Conservation (phyloP, 2,329 filamentous ascomycete species). For the Ophiostoma ulmi region DNA sequence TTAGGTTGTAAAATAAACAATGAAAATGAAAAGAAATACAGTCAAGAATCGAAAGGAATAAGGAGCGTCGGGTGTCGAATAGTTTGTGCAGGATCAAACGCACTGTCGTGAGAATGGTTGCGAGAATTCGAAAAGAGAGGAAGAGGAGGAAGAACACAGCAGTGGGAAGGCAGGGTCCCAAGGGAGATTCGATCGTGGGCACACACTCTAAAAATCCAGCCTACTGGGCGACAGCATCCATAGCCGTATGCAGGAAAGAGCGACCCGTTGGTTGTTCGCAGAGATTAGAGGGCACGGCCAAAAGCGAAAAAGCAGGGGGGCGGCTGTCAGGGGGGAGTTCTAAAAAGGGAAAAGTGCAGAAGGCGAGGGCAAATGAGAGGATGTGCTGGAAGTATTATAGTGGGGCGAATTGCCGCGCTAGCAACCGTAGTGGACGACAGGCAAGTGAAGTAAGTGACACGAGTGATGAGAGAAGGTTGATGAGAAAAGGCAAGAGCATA, state of each 20-base stretch:
- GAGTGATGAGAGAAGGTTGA: not conserved
- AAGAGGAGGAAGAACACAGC: not conserved
- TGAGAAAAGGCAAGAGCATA: not conserved
- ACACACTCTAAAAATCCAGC: constrained; percentile 13
- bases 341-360: not conserved
- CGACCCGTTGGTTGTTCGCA: constrained; percentile 3
- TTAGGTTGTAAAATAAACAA: not conserved
- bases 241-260: constrained; percentile 13
- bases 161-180: not conserved
- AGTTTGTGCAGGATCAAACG: not conserved
- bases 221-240: constrained; percentile 1
- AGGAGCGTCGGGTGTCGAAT: not conserved
- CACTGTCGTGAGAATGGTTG: not conserved
- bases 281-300: constrained; percentile 3
- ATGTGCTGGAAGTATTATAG: not conserved
- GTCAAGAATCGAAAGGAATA: constrained; percentile 5
- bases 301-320: constrained; percentile 9
- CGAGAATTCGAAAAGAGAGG: not conserved
- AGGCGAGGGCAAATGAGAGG: not conserved
- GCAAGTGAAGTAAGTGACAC: not conserved
- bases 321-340: constrained; percentile 10
- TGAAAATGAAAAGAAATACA: not conserved
- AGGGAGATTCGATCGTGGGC: constrained; percentile 7
- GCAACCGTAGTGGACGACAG: not conserved
- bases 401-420: not conserved